Base-by-base conservation (phyloP, 2,329 filamentous ascomycete genomes). In the Sporothrix inflata region DNA sequence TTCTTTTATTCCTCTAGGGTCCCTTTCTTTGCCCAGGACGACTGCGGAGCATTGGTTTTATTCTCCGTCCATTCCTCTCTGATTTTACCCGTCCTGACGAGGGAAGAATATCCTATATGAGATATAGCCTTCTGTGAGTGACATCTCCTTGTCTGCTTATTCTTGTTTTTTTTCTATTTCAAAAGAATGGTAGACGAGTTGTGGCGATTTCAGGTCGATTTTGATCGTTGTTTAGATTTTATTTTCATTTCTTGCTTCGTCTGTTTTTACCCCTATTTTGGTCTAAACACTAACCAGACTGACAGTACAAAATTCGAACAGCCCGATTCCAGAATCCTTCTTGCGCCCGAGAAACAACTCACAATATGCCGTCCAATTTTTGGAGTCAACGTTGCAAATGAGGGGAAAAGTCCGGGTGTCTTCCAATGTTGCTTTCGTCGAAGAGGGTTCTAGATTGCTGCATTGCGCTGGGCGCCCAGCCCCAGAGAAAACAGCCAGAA, bases 371-470 rank as follows among this genome's bases (percentile, higher is more conserved):
- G n/a, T 16, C 38, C 38, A 7, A 7, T 51, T 24, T 16, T n/a
- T 40, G 8, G n/a, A 49, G 30, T 69, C 47, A 69, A 55, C 66
- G 49, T 69, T 67, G 63, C 63, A 67, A 34, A 67, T 34, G 63
- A 51, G 42, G 63, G 57, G 63, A 2, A 21, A 38, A 21, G 38
- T 55, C 34, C 19, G 11, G 19, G 21, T 7, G 30, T 40, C 8
- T 8, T 55, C 5, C 24, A 21, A 55, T 55, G 51, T 55, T 27
- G 14, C 34, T 4, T 40, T 16, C 7, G 30, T 30, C 55, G 19
- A 34, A 3, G 19, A 40, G 9, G n/a, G 34, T 9, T 40, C 57
- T 61, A 40, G 57, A 61, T 19, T 61, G 19, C 34, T 21, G 34
- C 9, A 11, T n/a, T 55, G 6, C 51, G 30, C 57, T 61, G n/a